Evolutionary conservation across 108 stramenopile species (phyloP).

Genomic region (Bacterosira constricta): DNA sequence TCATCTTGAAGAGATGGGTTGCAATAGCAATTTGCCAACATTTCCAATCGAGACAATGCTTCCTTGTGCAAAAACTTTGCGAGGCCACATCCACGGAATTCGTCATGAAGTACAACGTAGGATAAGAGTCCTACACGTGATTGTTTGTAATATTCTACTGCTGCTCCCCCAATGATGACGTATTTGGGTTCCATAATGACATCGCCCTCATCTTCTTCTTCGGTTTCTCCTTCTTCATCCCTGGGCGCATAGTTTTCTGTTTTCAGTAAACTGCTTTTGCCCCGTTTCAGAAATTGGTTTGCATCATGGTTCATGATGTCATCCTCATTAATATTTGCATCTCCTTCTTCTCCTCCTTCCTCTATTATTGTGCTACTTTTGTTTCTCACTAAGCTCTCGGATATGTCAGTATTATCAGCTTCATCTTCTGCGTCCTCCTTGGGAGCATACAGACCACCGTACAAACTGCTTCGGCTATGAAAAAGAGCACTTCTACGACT

Average conservation of each 20-base stretch:
- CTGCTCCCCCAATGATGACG: conserved; percentile 49
- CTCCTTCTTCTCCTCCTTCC: too few species aligned
- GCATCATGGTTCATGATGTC: too few species aligned
- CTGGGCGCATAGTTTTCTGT: conserved; percentile 5
- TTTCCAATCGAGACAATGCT: conserved; percentile 40
- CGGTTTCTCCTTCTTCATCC: background rate
- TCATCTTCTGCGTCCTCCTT: background rate
- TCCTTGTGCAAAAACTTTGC: conserved; percentile 41
- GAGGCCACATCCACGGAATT: conserved; percentile 52
- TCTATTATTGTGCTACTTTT: background rate
- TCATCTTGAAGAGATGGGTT: too few species aligned
- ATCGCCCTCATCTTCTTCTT: too few species aligned
- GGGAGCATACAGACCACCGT: conserved; percentile 25
- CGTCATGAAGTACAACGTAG: conserved; percentile 48
- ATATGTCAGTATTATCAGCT: background rate
- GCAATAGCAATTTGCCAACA: conserved; percentile 24
- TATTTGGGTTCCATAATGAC: too few species aligned
- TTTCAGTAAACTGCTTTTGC: too few species aligned
- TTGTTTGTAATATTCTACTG: conserved; percentile 61
- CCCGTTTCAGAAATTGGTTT: background rate
- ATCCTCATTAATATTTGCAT: too few species aligned
- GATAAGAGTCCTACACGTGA: conserved; percentile 55
- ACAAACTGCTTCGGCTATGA: conserved; percentile 6
- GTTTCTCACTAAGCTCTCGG: background rate
- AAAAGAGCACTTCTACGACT: too few species aligned